Conservation (phyloP, 345 rosid species). For the Camelina laxa region DNA sequence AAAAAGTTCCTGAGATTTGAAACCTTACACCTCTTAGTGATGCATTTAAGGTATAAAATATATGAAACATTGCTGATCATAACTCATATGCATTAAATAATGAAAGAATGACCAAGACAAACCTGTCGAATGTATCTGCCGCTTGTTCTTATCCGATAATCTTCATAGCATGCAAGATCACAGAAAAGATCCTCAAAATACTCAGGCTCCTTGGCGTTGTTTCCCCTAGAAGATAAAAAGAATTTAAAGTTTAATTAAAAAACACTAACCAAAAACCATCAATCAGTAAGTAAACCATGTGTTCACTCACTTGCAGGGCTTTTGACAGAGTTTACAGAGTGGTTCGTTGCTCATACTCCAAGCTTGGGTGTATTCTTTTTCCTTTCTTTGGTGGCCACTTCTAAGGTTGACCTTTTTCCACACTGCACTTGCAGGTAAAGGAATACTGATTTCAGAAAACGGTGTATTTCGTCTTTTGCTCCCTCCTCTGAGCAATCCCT, state of each 20-base stretch:
- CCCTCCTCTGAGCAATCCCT: slow-evolving; percentile 92
- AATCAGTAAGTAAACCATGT: background rate
- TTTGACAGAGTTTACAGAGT: slow-evolving; percentile 95
- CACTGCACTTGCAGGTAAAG: slow-evolving; percentile 75
- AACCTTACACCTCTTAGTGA: slow-evolving; percentile 27
- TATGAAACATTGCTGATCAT: slow-evolving; percentile 9
- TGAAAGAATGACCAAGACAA: slow-evolving; percentile 25
- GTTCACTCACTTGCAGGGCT: slow-evolving; percentile 69
- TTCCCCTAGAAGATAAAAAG: slow-evolving; percentile 57
- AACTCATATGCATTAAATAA: slow-evolving; percentile 1
- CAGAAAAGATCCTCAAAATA: slow-evolving; percentile 98
- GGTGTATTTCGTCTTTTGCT: slow-evolving; percentile 88
- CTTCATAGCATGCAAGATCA: slow-evolving; percentile 79
- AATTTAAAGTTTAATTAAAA: background rate
- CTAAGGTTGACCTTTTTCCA: slow-evolving; percentile 73
- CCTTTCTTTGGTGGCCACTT: slow-evolving; percentile 59
- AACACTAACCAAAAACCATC: background rate
- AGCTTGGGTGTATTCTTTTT: slow-evolving; percentile 80
- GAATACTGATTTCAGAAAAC: slow-evolving; percentile 61
- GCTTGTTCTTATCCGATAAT: slow-evolving; percentile 86
- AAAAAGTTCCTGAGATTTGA: slow-evolving; percentile 77
- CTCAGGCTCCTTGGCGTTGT: slow-evolving; percentile 75
- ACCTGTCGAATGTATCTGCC: slow-evolving; percentile 83
- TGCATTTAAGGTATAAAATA: background rate
- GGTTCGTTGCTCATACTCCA: slow-evolving; percentile 77